A percentile compares a stretch with the other conserved stretches of the same genome.
phyloP scores from a whole-genome alignment of 2,329 filamentous ascomycete species.

The Pseudogymnoascus sp. region DNA sequence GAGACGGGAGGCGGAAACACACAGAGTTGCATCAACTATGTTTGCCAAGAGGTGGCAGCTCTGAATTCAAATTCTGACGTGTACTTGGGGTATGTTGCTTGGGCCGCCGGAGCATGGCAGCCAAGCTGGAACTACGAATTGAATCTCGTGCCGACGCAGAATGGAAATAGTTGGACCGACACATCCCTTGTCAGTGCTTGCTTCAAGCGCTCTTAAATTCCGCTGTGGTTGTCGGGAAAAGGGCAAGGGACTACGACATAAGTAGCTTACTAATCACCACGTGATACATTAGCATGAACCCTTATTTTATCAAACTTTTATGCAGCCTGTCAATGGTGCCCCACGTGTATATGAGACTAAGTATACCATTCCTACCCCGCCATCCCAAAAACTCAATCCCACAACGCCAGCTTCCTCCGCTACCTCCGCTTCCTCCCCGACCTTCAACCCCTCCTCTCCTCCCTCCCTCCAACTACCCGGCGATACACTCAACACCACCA shows the following conservation, averaged over 20 bases:
- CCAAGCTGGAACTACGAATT: too few relatives aligned
- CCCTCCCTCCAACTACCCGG: not conserved
- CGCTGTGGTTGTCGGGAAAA: too few relatives aligned
- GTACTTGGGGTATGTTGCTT: not conserved
- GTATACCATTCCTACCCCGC: not conserved
- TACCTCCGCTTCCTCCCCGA: not conserved
- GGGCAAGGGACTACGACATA: too few relatives aligned
- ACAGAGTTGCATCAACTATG: conserved; percentile 26
- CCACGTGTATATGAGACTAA: not conserved
- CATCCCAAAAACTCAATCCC: conserved; percentile 5
- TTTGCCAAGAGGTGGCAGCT: conserved; percentile 28
- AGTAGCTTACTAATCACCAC: not conserved
- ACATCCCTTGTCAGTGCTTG: too few relatives aligned
- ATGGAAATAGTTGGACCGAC: too few relatives aligned
- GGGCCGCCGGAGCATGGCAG: too few relatives aligned
- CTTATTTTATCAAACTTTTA: not conserved
- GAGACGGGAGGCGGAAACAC: conserved; percentile 40
- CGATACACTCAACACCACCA: not conserved
- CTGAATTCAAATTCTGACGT: conserved; percentile 20
- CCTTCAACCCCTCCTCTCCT: not conserved
- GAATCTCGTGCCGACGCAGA: too few relatives aligned
- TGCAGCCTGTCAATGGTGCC: conserved; percentile 1
- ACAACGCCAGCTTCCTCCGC: not conserved
- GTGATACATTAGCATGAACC: not conserved
- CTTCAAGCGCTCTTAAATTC: too few relatives aligned